Base-by-base conservation (phyloP, 2,329 filamentous ascomycete species). In the Penicillium sp. region DNA sequence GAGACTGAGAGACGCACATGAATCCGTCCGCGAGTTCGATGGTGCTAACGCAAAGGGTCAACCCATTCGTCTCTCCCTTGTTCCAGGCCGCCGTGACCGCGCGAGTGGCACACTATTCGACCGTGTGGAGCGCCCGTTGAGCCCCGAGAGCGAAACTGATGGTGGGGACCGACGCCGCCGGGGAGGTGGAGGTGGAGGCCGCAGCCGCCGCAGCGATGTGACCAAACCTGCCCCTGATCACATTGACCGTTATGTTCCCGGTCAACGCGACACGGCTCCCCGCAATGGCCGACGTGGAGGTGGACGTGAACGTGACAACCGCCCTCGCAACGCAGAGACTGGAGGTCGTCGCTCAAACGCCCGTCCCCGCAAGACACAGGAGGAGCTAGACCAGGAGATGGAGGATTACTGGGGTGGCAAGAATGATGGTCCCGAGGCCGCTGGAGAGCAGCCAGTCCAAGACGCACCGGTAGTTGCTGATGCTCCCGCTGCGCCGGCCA, bases 341-440 rank as follows among this genome's bases (percentile, higher is more conserved):
- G 51, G 50, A 42, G 53, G 66, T 69, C 53, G 74, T 71, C 57
- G 73, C 31, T 75, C 75, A 42, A 75, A 43, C 69, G 71, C 39
- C 70, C 70, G 47, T 29, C 47, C 47, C 15, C 47, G 47, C 27
- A 49, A 49, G 80, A 95, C 91, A 0, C 87, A 90, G 59, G 88
- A 95, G 62, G 89, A 96, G 67, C 77, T 96, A 35, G 91, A 96
- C 68, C 89, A 88, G n/a, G 91, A 96, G 72, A 96, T 96, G 91
- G 89, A 86, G 27, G 89, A 95, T 66, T 96, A 96, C 70, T 96
- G 89, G 76, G 84, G 80, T 27, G 75, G 73, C 32, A 69, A 53
- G 44, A 54, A 61, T 42, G 66, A 61, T 49, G 69, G 61, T 41
- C 65, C 72, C 42, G 70, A 65, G 44, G 69, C 64, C n/a, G 72